phyloP scores from a whole-genome alignment of 2,329 filamentous ascomycete species.

The Didymellaceae sp. region DNA sequence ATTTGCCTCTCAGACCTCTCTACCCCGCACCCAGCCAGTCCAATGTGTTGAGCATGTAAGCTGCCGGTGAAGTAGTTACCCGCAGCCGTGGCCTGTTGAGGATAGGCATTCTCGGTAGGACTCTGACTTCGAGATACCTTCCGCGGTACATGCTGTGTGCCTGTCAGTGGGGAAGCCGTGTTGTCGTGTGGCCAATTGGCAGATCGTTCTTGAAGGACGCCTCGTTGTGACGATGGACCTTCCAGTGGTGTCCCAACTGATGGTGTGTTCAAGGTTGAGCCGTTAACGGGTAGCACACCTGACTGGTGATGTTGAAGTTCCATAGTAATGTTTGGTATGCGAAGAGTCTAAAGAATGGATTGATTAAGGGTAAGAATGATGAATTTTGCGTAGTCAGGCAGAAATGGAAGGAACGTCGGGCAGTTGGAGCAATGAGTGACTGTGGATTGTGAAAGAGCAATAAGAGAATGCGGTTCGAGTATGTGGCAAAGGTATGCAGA shows the following conservation, averaged over 20 bases:
- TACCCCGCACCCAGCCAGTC: slow-evolving; percentile 24
- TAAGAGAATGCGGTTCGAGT: slow-evolving; percentile 28
- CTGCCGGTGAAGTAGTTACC: slow-evolving; percentile 39
- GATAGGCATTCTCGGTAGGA: slow-evolving; percentile 35
- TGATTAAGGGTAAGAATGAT: slow-evolving; percentile 48
- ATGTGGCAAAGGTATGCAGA: slow-evolving; percentile 34
- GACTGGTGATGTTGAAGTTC: slow-evolving; percentile 44
- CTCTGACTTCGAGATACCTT: slow-evolving; percentile 43
- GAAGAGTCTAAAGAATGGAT: slow-evolving; percentile 36
- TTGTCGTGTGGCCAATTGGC: slow-evolving; percentile 49
- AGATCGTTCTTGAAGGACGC: slow-evolving; percentile 52
- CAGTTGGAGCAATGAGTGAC: slow-evolving; percentile 55
- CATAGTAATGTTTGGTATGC: slow-evolving; percentile 38
- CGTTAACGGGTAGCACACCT: slow-evolving; percentile 53
- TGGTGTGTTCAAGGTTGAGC: slow-evolving; percentile 44
- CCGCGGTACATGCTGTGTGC: slow-evolving; percentile 22
- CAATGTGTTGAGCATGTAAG: slow-evolving; percentile 31
- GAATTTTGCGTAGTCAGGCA: slow-evolving; percentile 38
- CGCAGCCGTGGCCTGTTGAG: slow-evolving; percentile 22
- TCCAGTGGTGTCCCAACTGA: slow-evolving; percentile 30
- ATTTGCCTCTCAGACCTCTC: slow-evolving; percentile 41
- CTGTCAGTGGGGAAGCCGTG: slow-evolving; percentile 19
- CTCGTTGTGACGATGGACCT: slow-evolving; percentile 22
- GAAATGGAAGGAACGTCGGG: slow-evolving; percentile 51
- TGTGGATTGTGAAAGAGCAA: slow-evolving; percentile 42